Percentiles rank a stretch among this genome's conserved stretches.
Conservation (phyloP, 2,329 filamentous ascomycete genomes). For the Trichoderma sp. region DNA sequence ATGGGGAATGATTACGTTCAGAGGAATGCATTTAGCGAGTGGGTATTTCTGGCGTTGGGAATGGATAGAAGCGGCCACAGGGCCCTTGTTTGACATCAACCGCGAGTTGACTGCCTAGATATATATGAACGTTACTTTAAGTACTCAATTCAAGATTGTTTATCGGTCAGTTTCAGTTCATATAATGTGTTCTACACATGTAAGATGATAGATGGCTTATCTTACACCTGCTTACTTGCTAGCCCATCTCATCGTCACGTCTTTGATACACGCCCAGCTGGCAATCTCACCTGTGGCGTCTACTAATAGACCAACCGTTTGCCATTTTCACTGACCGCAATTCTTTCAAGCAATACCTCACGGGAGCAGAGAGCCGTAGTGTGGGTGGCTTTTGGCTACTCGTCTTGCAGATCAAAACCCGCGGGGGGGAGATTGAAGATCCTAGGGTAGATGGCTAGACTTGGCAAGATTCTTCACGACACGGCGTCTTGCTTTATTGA, state of each 20-base stretch:
- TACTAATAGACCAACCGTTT: too few species aligned
- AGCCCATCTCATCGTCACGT: not conserved
- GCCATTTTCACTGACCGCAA: too few species aligned
- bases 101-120: slow-evolving; percentile 11
- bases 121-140: not conserved
- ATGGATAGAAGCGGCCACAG: slow-evolving; percentile 19
- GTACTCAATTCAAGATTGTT: not conserved
- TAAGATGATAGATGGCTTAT: not conserved
- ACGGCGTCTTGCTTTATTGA: not conserved
- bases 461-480: not conserved
- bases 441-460: not conserved
- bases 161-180: too few species aligned
- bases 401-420: not conserved
- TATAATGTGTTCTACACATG: not conserved
- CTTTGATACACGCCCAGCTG: not conserved
- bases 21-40: slow-evolving; percentile 15
- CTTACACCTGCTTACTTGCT: too few species aligned
- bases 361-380: too few species aligned
- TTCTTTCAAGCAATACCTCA: too few species aligned
- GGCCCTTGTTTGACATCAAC: slow-evolving; percentile 8
- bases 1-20: not conserved
- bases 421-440: not conserved
- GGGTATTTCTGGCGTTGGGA: slow-evolving; percentile 7
- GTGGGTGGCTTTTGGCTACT: not conserved
- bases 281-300: too few species aligned